Conservation (phyloP, 129 eudicot species). For the Flaveria linearis region DNA sequence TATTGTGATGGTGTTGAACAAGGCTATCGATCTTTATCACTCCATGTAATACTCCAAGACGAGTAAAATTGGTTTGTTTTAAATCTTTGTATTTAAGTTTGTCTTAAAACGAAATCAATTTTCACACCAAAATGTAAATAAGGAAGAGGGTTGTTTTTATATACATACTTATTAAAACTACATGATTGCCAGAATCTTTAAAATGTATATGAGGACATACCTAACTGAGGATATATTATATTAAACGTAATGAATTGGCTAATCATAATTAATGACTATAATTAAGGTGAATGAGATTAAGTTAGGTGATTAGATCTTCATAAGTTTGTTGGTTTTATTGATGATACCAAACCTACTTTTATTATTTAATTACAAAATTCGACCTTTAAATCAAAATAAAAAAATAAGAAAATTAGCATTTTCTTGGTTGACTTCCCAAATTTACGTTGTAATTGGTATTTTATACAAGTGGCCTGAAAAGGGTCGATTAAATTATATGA, state of each 20-base stretch:
- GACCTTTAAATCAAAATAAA: background rate
- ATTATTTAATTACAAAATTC: constrained; percentile 8
- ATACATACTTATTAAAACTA: background rate
- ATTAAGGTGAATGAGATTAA: constrained; percentile 24
- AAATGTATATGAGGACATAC: background rate
- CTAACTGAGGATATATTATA: background rate
- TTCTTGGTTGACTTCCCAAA: constrained; percentile 27
- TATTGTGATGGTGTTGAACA: too few relatives aligned
- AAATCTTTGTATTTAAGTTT: too few relatives aligned
- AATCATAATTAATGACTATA: background rate
- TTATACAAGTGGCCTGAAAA: constrained; percentile 23
- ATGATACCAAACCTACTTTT: constrained; percentile 30
- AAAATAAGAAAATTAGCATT: background rate
- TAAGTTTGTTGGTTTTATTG: constrained; percentile 20
- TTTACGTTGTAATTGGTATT: constrained; percentile 24
- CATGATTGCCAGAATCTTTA: background rate
- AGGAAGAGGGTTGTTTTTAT: background rate
- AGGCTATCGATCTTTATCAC: too few relatives aligned
- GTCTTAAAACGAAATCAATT: background rate
- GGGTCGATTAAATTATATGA: background rate
- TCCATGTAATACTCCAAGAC: too few relatives aligned
- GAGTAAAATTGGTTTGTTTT: background rate
- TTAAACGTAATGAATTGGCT: background rate
- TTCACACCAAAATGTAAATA: background rate
- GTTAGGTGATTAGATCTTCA: constrained; percentile 32